Evolutionary conservation across 2,329 filamentous ascomycete genomes (phyloP), one percentile per base, ranked within the genome.

Genomic region (Trichoderma semiorbis): DNA sequence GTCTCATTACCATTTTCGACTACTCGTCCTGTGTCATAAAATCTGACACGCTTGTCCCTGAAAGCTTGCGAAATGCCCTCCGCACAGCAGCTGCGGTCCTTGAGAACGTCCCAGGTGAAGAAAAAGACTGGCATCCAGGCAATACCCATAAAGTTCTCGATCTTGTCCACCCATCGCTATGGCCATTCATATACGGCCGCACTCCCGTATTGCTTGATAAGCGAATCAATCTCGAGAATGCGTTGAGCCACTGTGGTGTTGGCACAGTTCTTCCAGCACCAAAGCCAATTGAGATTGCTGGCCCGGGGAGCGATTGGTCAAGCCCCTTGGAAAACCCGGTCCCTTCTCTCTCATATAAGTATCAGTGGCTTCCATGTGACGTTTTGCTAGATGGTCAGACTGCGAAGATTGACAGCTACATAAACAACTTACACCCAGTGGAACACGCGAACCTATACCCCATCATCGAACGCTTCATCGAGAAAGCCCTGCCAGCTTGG

Each of bases 141-240:
- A 89, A 86, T 0, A 81, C 88, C 36, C 78, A 81, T 0, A 85
- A 84, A 72, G 89, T 92, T 2, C 84, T 90, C 0, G 86, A 92
- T 76, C 80, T 92, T 1, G 84, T 92, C 6, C 86, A 92, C 74
- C 89, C 90, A 1, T 92, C 89, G 0, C 81, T 92, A 7, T 92
- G 85, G 74, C 89, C 90, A 0, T 78, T 92, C 0, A 77, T 88
- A 1, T 89, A 88, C 74, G 87, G 86, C 0, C 78, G 79, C 16
- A 84, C 83, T 2, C 81, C 81, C 3, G 75, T 81, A 18, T 58
- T 81, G 1, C 60, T 75, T 1, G 69, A 79, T 53, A 75, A 73
- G 47, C 73, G 74, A 2, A 78, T 83, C 55, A 81, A 83, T 4
- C 74, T 89, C 1, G 69, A 77, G 5, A 75, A 80, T 57, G 81